phyloP scores from a whole-genome alignment of 805 yeast genomes.

The Priceomyces castillae region DNA sequence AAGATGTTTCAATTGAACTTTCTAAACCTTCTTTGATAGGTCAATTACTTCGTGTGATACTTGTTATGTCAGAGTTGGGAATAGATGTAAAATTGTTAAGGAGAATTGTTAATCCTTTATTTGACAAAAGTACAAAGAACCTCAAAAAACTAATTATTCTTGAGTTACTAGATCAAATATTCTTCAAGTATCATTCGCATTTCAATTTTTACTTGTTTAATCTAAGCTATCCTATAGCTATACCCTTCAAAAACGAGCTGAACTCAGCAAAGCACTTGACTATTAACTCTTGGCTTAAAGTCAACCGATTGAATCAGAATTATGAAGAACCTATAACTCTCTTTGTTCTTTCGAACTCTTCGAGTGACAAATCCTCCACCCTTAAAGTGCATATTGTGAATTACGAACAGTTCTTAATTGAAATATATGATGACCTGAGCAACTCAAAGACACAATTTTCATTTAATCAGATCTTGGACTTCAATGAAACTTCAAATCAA shows the following conservation, averaged over 20 bases:
- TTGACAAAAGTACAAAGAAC: constrained; percentile 6
- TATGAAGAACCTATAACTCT: constrained; percentile 17
- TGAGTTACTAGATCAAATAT: constrained; percentile 21
- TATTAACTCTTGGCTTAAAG: constrained; percentile 40
- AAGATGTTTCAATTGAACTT: constrained; percentile 1
- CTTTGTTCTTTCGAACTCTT: constrained; percentile 28
- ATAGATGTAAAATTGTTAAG: constrained; percentile 23
- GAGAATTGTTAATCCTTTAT: constrained; percentile 19
- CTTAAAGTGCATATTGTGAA: constrained; percentile 29
- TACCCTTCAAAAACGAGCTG: constrained; percentile 20
- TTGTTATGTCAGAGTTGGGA: constrained; percentile 33
- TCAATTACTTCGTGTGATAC: constrained; percentile 22
- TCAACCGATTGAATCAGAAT: constrained; percentile 15
- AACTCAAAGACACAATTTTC: constrained; percentile 28
- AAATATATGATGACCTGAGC: constrained; percentile 21
- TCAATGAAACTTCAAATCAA: constrained; percentile 11
- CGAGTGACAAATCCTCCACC: constrained; percentile 17
- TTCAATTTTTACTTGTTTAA: constrained; percentile 29
- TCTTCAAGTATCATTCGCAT: constrained; percentile 23
- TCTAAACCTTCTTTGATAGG: constrained; percentile 12
- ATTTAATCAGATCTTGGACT: constrained; percentile 30
- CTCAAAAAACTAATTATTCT: constrained; percentile 16
- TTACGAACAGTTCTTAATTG: constrained; percentile 30
- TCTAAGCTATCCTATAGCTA: constrained; percentile 14
- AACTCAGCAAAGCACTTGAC: constrained; percentile 27